Evolutionary conservation across 2,329 filamentous ascomycete genomes (phyloP), one percentile per base, ranked within the genome.

Genomic region (Penicillium sclerotigenum): DNA sequence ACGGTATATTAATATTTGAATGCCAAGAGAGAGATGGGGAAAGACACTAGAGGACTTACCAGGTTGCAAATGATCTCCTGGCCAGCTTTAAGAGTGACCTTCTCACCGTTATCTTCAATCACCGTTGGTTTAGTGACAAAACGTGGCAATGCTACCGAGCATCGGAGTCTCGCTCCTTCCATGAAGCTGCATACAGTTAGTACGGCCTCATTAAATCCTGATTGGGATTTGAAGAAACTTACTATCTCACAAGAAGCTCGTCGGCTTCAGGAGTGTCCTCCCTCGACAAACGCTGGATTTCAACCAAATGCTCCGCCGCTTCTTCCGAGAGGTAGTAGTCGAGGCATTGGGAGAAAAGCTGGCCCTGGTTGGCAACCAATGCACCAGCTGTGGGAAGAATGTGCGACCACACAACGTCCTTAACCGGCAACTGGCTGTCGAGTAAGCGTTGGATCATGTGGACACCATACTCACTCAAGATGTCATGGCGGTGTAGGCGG

Each of bases 381-480:
- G 80, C 80, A 26, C 80, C 81, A 1, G 81, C 81, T 0, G 82
- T 84, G 31, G 81, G 81, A 40, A 86, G 75, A 52, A 85, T 79
- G 52, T 84, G 79, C 38, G 79, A 79, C 78, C 80, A 83, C 29
- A 83, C 81, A 26, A 84, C 73, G 20, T 81, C 76, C 26, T 80
- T 71, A 6, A 78, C 68, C 1, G 77, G 72, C 54, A 78, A 72
- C 8, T 77, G 75, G 8, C 74, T 76, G 37, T 76, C 75, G 18
- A 82, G 72, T 10, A 85, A 72, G 13, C 79, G 77, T 52, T 80
- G 69, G 58, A 85, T 81, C 74, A 85, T 80, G 61, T 83, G 79
- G 8, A 77, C 72, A 11, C 83, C 83, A 64, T 84, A 85, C 52
- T 77, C 71, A 42, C 76, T 77, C 28, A 85, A 73, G 2, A 74